These are phyloP conservation scores for Collybia sp. DNA, from an alignment of 768 basidiomycete genomes.

Conservation along the genomic window DNA sequence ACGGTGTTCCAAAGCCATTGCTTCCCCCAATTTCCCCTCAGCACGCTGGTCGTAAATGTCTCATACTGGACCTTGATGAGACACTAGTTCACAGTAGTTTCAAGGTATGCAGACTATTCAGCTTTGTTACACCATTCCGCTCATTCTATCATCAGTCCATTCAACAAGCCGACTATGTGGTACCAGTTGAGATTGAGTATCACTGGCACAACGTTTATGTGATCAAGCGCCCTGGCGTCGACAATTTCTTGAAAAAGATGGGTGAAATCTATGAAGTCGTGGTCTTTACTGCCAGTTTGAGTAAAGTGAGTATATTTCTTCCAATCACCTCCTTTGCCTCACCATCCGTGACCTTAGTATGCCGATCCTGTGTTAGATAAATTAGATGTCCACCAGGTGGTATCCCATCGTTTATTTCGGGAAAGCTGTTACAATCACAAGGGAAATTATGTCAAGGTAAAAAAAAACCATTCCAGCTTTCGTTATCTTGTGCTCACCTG, in stretches of 20 bases:
- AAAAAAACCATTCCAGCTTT: conserved; percentile 7
- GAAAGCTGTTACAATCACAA: conserved; percentile 99
- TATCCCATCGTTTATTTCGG: conserved; percentile 90
- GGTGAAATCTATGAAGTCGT: conserved; percentile 98
- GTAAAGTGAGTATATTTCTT: conserved; percentile 63
- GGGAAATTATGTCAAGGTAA: conserved; percentile 98
- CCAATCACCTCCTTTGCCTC: conserved; percentile 4
- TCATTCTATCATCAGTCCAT: conserved; percentile 60
- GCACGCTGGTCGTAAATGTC: conserved; percentile 87
- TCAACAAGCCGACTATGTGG: conserved; percentile 93
- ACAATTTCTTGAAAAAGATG: conserved; percentile 96
- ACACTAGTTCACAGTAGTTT: conserved; percentile 97
- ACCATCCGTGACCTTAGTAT: conserved; percentile 51
- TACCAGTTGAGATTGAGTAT: conserved; percentile 98
- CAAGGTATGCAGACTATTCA: conserved; percentile 59
- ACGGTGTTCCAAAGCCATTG: conserved; percentile 84
- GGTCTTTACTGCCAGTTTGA: conserved; percentile 95
- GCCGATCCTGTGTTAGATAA: conserved; percentile 99
- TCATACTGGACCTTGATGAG: conserved; percentile 96
- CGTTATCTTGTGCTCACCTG: background rate
- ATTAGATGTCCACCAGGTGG: conserved; percentile 88
- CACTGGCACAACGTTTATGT: conserved; percentile 99
- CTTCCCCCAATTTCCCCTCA: conserved; percentile 78
- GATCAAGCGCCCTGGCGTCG: conserved; percentile 97
- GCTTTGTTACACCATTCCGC: conserved; percentile 5